These are phyloP conservation scores for Cladorrhinum sp. DNA, from an alignment of 2,329 filamentous ascomycete genomes.

Conservation along the genomic window DNA sequence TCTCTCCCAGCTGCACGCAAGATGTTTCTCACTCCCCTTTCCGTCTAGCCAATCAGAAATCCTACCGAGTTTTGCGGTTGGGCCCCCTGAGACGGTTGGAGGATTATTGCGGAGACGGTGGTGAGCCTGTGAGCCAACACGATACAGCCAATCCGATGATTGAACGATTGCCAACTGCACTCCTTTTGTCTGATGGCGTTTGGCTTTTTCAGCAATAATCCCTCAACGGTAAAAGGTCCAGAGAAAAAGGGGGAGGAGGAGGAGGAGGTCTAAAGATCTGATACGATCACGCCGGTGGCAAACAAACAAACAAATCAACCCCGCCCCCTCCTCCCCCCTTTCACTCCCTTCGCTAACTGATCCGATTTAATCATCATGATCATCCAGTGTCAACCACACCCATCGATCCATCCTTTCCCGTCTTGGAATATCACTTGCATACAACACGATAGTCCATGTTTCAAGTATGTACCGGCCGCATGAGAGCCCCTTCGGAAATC, in stretches of 20 bases:
- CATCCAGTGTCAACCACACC: too few relatives aligned
- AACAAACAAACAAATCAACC: not conserved
- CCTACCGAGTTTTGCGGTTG: slow-evolving; percentile 7
- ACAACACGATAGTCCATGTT: slow-evolving; percentile 4
- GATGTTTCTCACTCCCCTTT: not conserved
- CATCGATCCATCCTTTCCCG: not conserved
- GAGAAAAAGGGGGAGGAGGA: not conserved
- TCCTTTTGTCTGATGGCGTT: not conserved
- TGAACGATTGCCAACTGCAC: not conserved
- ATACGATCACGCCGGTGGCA: not conserved
- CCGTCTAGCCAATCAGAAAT: slow-evolving; percentile 15
- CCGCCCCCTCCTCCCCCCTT: not conserved
- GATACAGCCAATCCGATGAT: not conserved
- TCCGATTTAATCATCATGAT: not conserved
- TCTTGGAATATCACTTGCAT: slow-evolving; percentile 4
- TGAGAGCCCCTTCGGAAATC: slow-evolving; percentile 2
- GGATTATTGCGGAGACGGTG: not conserved
- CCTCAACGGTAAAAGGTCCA: not conserved
- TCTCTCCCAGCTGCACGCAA: not conserved
- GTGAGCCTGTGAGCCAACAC: slow-evolving; percentile 7
- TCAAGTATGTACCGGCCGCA: slow-evolving; percentile 8
- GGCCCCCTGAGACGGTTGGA: slow-evolving; percentile 22
- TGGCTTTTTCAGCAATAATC: not conserved
- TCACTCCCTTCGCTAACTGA: not conserved
- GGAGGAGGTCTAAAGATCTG: not conserved